These are phyloP conservation scores for Pulveroboletus sp. DNA, from an alignment of 768 basidiomycete species.

Conservation along the genomic window DNA sequence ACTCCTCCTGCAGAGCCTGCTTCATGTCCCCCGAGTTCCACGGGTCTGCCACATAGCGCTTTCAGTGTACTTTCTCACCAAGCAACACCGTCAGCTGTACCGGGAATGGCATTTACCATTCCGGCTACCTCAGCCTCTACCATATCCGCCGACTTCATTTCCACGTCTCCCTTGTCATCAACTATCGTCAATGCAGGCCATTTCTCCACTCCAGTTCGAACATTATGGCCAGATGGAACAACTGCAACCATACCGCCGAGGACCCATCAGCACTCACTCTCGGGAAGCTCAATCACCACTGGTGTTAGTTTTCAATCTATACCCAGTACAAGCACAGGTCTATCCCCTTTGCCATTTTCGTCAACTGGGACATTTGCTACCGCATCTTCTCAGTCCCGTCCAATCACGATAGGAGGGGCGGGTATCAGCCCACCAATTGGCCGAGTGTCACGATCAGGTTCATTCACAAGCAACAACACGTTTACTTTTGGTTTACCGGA, in stretches of 20 bases:
- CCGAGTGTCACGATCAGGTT: constrained; percentile 55
- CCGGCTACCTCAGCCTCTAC: constrained; percentile 17
- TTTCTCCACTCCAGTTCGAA: constrained; percentile 25
- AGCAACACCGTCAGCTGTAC: constrained; percentile 11
- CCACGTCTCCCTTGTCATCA: constrained; percentile 19
- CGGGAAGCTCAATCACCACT: constrained; percentile 25
- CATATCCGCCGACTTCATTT: constrained; percentile 20
- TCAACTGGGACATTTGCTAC: constrained; percentile 29
- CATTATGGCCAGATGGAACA: constrained; percentile 29
- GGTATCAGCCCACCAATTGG: constrained; percentile 40
- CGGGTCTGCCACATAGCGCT: constrained; percentile 19
- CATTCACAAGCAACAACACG: constrained; percentile 43
- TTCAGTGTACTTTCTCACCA: constrained; percentile 24
- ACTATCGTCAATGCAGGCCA: constrained; percentile 19
- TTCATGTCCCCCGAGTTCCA: constrained; percentile 33
- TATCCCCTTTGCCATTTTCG: constrained; percentile 29
- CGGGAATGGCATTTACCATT: constrained; percentile 18
- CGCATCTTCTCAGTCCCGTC: constrained; percentile 23
- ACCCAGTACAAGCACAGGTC: constrained; percentile 27
- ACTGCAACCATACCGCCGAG: constrained; percentile 24
- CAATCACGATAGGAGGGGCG: constrained; percentile 16
- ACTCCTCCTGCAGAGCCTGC: constrained; percentile 26
- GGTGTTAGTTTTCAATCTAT: constrained; percentile 30
- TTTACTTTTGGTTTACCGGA: constrained; percentile 37
- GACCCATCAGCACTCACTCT: constrained; percentile 31